Base-by-base conservation (phyloP, 1,139 yeast genomes). In the Yamadazyma dushanensis region DNA sequence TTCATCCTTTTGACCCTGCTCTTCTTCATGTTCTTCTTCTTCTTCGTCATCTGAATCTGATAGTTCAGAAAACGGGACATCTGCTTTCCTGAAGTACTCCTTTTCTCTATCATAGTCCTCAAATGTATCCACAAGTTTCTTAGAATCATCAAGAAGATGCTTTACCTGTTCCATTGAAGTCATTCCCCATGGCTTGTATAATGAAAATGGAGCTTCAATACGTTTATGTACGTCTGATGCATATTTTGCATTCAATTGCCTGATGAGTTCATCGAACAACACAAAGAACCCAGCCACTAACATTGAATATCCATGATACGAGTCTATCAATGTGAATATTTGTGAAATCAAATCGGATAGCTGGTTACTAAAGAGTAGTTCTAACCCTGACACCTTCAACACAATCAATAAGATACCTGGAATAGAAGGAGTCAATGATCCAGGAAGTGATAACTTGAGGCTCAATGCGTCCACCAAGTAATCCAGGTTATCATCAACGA, bases 401-500 rank as follows among this genome's bases (percentile, higher is more conserved):
- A 89, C 60, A 5, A 87, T 80, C 36, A 83, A 67, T 20, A 89
- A 62, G 2, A 88, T 78, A 0, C 81, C 78, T 1, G 95, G 80
- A 0, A 88, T 73, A 24, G 88, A 68, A 0, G 95, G 92, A 0
- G 90, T 79, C 39, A 90, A 66, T 11, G 63, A 57, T 16, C 76
- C 70, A 8, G 88, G 78, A 3, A 84, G 76, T 18, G 86, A 77
- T 36, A 92, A 63, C 44, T 75, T 77, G 27, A 80, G 60, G 6
- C 95, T 82, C 13, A 89, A 63, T 0, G 89, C 64, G 56, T 92
- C 97, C 9, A 89, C 63, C 17, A 92, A 57, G 53, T 90, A 90
- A 52, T 90, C 97, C 47, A 80, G 74, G 53, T 90, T 90, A 26
- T 78, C 80, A 27, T 71, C 51, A 3, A 92, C 66, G 44, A 90